Conservation (phyloP, 306 rosid species). For the Carpinus viminea region DNA sequence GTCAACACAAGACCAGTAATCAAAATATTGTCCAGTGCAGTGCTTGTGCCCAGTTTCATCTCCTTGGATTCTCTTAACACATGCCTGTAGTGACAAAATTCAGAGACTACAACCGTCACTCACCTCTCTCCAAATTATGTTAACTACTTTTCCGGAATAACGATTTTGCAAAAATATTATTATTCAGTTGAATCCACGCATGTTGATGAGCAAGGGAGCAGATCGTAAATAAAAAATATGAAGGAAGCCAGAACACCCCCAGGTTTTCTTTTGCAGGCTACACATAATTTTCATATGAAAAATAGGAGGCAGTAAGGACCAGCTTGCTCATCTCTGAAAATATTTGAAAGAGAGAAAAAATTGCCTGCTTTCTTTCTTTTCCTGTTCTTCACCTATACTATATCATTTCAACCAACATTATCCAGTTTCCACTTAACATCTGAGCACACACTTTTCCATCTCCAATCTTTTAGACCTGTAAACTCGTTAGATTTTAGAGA, state of each 20-base stretch:
- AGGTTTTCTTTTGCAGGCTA: not conserved
- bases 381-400: not conserved
- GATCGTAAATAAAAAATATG: not conserved
- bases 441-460: not conserved
- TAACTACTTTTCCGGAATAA: not conserved
- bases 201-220: not conserved
- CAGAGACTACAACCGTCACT: too few relatives aligned
- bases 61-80: conserved; percentile 76
- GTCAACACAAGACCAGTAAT: conserved; percentile 92
- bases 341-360: not conserved
- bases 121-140: too few relatives aligned
- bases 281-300: not conserved
- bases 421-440: not conserved
- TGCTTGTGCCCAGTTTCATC: conserved; percentile 90
- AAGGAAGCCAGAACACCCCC: not conserved
- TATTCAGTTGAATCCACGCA: not conserved
- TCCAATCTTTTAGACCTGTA: too few relatives aligned
- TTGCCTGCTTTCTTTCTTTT: not conserved
- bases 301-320: not conserved
- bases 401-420: not conserved
- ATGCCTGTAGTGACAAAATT: conserved; percentile 46
- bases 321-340: not conserved
- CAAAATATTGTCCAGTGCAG: conserved; percentile 98
- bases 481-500: too few relatives aligned
- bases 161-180: not conserved